These are phyloP conservation scores for Sphaerobolus stellatus DNA, from an alignment of 1,284 basidiomycete genomes.

Conservation along the genomic window DNA sequence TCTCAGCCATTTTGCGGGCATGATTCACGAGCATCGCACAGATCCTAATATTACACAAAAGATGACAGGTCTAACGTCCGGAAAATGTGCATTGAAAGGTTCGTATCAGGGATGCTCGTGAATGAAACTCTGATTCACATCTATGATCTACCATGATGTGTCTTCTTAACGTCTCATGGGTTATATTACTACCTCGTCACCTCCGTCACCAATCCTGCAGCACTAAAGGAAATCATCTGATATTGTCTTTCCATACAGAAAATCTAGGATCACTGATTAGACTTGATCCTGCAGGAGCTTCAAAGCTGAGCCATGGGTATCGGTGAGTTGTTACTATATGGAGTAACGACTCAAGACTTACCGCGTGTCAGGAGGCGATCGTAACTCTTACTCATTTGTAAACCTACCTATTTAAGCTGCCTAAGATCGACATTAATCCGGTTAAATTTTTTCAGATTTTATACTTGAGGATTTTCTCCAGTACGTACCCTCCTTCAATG, in stretches of 20 bases:
- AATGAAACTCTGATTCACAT: too few relatives aligned
- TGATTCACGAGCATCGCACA: too few relatives aligned
- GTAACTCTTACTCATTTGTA: not conserved
- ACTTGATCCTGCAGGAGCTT: not conserved
- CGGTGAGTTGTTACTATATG: not conserved
- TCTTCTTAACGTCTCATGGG: not conserved
- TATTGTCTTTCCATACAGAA: not conserved
- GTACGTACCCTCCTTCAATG: not conserved
- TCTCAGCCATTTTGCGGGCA: too few relatives aligned
- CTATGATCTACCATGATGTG: not conserved
- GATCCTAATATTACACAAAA: too few relatives aligned
- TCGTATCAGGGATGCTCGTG: too few relatives aligned
- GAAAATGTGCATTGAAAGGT: too few relatives aligned
- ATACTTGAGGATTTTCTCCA: constrained; percentile 1
- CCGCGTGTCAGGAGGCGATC: not conserved
- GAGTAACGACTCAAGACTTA: not conserved
- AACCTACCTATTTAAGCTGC: not conserved
- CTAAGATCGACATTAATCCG: not conserved
- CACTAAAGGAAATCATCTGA: not conserved
- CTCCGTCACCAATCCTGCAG: constrained; percentile 2
- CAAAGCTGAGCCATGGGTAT: constrained; percentile 3
- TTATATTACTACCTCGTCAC: constrained; percentile 6
- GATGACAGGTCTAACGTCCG: too few relatives aligned
- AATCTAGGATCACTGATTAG: not conserved
- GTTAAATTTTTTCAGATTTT: constrained; percentile 1